phyloP scores from a whole-genome alignment of 257 asterid species.

The Fraxinus quadrangulata region DNA sequence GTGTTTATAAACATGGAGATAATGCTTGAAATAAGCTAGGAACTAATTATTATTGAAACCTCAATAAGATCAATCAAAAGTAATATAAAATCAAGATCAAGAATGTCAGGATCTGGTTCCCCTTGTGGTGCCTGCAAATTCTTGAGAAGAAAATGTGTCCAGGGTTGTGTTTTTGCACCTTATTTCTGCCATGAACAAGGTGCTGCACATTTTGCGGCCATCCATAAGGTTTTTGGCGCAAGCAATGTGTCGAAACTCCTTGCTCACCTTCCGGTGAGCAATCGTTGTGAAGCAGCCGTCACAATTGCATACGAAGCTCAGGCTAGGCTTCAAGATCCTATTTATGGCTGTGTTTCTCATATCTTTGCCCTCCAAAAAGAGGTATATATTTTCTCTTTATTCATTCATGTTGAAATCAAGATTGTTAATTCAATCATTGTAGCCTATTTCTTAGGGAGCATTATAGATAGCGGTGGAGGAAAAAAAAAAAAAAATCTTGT shows the following conservation, averaged over 20 bases:
- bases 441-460: neutral
- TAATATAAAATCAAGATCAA: neutral
- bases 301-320: slow-evolving; percentile 74
- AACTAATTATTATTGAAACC: neutral
- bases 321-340: slow-evolving; percentile 78
- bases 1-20: neutral
- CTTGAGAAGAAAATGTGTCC: slow-evolving; percentile 63
- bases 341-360: slow-evolving; percentile 74
- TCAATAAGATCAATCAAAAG: neutral
- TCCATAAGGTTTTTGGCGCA: slow-evolving; percentile 60
- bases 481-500: too few relatives aligned
- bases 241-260: slow-evolving; percentile 61
- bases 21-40: neutral
- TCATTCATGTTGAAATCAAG: neutral
- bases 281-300: slow-evolving; percentile 68
- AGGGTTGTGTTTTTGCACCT: slow-evolving; percentile 74
- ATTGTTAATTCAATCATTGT: neutral
- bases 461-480: neutral
- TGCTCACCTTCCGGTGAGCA: slow-evolving; percentile 53
- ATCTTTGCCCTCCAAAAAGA: slow-evolving; percentile 67
- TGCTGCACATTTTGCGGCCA: slow-evolving; percentile 56
- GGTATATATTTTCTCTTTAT: too few relatives aligned
- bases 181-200: slow-evolving; percentile 74
- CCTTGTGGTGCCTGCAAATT: slow-evolving; percentile 75
- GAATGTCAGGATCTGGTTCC: slow-evolving; percentile 26